A percentile compares a stretch with the other conserved stretches of the same genome.
phyloP scores from a whole-genome alignment of 768 basidiomycete species.

The Tricholoma hemisulphureum region DNA sequence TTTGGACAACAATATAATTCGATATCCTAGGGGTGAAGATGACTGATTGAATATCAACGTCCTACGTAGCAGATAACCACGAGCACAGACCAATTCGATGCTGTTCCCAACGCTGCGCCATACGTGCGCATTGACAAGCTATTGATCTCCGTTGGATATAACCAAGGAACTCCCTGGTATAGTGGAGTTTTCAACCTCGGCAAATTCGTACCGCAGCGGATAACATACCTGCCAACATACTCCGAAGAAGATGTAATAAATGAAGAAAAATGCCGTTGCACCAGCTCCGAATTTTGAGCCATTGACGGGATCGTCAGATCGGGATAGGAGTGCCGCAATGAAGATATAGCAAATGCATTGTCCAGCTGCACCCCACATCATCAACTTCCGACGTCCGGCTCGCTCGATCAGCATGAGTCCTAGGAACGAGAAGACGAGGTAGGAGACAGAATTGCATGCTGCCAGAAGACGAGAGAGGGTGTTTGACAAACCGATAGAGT shows the following conservation, averaged over 20 bases:
- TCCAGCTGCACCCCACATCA: conserved; percentile 55
- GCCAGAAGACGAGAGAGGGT: conserved; percentile 47
- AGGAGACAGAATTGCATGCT: conserved; percentile 51
- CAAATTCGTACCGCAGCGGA: background rate
- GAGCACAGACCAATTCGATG: conserved; percentile 41
- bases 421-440: conserved; percentile 46
- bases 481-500: conserved; percentile 51
- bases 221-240: conserved; percentile 49
- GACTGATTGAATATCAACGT: background rate
- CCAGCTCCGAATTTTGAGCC: conserved; percentile 40
- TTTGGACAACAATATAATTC: conserved; percentile 51
- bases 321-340: conserved; percentile 42
- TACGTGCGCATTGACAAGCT: conserved; percentile 50
- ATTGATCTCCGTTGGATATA: conserved; percentile 53
- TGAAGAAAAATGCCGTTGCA: conserved; percentile 49
- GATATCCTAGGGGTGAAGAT: conserved; percentile 35
- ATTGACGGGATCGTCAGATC: conserved; percentile 27
- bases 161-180: conserved; percentile 45
- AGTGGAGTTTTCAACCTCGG: background rate
- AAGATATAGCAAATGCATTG: conserved; percentile 47
- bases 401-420: conserved; percentile 47
- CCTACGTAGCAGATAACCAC: background rate
- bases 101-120: conserved; percentile 48
- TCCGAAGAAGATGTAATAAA: conserved; percentile 51
- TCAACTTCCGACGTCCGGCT: conserved; percentile 47